A percentile compares a stretch with the other conserved stretches of the same genome.
Conservation (phyloP, 257 asterid species). For the Solanum piurae region DNA sequence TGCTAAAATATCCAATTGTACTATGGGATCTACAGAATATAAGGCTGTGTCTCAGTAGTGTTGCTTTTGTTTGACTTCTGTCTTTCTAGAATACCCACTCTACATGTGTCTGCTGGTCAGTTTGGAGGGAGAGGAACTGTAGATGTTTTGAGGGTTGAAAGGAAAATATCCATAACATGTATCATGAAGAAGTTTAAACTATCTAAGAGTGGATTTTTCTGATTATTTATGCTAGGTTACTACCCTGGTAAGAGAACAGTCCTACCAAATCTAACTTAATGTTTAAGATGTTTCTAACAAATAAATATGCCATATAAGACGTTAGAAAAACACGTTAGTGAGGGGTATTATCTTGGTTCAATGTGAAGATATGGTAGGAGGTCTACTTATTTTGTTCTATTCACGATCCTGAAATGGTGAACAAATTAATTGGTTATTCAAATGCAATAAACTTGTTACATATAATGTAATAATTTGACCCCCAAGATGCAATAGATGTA, state of each 20-base stretch:
- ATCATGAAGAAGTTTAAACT: background rate
- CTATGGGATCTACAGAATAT: background rate
- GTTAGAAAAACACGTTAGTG: background rate
- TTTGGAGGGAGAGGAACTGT: background rate
- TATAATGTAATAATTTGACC: background rate
- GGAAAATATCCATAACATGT: background rate
- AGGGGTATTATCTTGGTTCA: background rate
- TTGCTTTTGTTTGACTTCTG: background rate
- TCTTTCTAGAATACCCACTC: background rate
- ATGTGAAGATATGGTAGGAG: background rate
- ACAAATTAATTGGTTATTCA: background rate
- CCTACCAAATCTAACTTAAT: background rate
- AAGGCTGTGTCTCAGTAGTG: background rate
- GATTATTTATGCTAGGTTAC: background rate
- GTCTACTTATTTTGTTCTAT: background rate
- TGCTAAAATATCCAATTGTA: background rate
- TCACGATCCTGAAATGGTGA: background rate
- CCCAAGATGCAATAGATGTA: background rate
- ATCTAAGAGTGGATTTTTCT: background rate
- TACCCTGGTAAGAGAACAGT: background rate
- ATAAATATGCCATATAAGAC: background rate
- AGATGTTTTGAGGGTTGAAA: background rate
- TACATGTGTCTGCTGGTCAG: background rate
- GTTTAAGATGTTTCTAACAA: background rate
- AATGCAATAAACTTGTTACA: background rate